A percentile compares a stretch with the other conserved stretches of the same genome.
Conservation (phyloP, 78 protist species). For the Protostelium mycophagum region DNA sequence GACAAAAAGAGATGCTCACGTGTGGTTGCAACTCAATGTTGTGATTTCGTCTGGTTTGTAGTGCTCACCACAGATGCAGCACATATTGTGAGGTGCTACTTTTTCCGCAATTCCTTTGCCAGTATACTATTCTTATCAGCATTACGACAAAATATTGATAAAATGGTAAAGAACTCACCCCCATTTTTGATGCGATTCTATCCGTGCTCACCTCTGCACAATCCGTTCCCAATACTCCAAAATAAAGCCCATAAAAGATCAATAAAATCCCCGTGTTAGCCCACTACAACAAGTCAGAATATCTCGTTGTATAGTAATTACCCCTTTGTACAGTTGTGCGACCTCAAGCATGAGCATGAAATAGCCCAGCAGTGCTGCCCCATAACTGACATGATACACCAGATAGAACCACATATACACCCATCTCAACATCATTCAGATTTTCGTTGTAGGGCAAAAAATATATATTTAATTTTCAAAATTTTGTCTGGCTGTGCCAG, state of each 20-base stretch:
- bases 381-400: constrained; percentile 1
- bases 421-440: no score
- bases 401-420: neutral
- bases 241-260: constrained; percentile 61
- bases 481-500: no score
- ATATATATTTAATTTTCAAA: no score
- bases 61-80: constrained; percentile 10
- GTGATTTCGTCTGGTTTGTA: neutral
- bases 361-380: neutral
- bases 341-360: neutral
- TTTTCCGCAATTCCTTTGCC: neutral
- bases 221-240: constrained; percentile 49
- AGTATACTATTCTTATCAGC: neutral
- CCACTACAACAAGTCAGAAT: neutral
- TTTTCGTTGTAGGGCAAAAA: no score
- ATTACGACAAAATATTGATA: neutral
- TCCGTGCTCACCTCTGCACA: constrained; percentile 51
- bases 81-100: neutral
- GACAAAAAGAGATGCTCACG: neutral
- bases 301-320: neutral
- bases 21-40: neutral
- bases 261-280: neutral
- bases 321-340: neutral
- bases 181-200: constrained; percentile 17
- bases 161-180: neutral